These are phyloP conservation scores for Cercospora zeae-maydis DNA, from an alignment of 2,329 filamentous ascomycete species.

Conservation along the genomic window DNA sequence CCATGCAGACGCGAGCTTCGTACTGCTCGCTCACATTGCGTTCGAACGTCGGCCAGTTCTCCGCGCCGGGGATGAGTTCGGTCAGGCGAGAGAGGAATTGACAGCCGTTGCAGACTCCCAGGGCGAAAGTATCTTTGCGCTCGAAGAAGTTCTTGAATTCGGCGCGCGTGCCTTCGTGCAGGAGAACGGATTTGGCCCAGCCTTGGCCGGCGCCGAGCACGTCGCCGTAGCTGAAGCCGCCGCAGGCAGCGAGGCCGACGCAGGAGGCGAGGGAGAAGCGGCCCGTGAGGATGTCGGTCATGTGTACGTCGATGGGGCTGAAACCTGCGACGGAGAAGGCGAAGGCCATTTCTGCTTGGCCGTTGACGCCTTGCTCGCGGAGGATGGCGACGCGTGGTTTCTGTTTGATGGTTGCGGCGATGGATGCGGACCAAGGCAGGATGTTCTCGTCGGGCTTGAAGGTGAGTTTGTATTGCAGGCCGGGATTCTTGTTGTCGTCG, in stretches of 20 bases:
- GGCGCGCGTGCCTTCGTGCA: slow-evolving; percentile 69
- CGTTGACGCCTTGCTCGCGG: slow-evolving; percentile 92
- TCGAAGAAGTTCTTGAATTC: slow-evolving; percentile 85
- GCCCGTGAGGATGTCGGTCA: slow-evolving; percentile 82
- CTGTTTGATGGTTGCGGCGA: slow-evolving; percentile 58
- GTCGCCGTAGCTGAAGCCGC: slow-evolving; percentile 93
- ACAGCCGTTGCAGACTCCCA: slow-evolving; percentile 96
- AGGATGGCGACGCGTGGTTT: slow-evolving; percentile 84
- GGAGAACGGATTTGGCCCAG: slow-evolving; percentile 89
- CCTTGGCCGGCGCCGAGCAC: slow-evolving; percentile 92
- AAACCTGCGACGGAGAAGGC: slow-evolving; percentile 90
- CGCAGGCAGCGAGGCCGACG: slow-evolving; percentile 86
- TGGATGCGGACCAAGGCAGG: slow-evolving; percentile 62
- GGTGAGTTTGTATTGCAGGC: slow-evolving; percentile 77
- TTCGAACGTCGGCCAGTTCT: slow-evolving; percentile 80
- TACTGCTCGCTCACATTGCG: slow-evolving; percentile 84
- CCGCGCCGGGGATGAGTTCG: slow-evolving; percentile 78
- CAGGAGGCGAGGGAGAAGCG: slow-evolving; percentile 78
- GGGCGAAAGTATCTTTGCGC: slow-evolving; percentile 80
- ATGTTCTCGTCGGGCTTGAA: slow-evolving; percentile 77
- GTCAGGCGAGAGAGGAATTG: slow-evolving; percentile 86
- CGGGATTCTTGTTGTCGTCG: slow-evolving; percentile 70
- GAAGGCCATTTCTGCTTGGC: slow-evolving; percentile 96
- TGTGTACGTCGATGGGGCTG: slow-evolving; percentile 88
- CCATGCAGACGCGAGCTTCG: slow-evolving; percentile 84